phyloP scores from a whole-genome alignment of 208 protist genomes.

The Zelonia costaricensis region DNA sequence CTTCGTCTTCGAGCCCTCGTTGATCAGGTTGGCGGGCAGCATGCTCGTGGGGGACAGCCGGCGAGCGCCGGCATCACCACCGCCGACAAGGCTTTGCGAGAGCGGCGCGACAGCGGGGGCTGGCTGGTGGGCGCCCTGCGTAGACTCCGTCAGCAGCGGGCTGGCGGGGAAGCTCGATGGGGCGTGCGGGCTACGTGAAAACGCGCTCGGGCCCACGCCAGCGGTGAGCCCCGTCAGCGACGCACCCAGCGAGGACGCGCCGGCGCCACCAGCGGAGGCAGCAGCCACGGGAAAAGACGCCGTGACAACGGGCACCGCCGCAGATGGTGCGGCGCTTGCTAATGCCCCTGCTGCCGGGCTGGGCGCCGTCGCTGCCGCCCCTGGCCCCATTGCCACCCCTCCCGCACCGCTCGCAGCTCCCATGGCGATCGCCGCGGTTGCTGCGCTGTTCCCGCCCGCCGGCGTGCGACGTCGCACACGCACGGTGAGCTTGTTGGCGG shows the following conservation, averaged over 20 bases:
- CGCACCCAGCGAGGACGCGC: no score
- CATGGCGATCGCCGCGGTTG: background rate
- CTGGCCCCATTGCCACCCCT: background rate
- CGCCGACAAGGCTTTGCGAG: no score
- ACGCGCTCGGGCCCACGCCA: background rate
- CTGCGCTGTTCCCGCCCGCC: background rate
- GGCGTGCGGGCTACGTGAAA: background rate
- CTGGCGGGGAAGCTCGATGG: background rate
- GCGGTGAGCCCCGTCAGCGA: background rate
- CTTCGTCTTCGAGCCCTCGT: slow-evolving; percentile 40
- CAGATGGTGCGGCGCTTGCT: no score
- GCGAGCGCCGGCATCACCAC: background rate
- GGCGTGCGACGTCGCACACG: slow-evolving; percentile 18
- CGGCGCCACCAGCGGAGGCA: no score
- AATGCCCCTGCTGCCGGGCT: no score
- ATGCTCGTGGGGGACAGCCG: slow-evolving; percentile 34
- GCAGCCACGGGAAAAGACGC: no score
- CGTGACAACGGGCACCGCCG: no score
- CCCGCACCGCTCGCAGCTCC: background rate
- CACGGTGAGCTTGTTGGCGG: slow-evolving; percentile 6
- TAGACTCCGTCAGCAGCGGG: background rate
- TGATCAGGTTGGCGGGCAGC: slow-evolving; percentile 34
- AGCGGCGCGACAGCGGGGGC: no score
- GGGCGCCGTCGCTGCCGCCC: background rate
- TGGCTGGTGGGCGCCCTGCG: background rate